phyloP scores from a whole-genome alignment of 140 eudicot species.

The Anethum foeniculum region DNA sequence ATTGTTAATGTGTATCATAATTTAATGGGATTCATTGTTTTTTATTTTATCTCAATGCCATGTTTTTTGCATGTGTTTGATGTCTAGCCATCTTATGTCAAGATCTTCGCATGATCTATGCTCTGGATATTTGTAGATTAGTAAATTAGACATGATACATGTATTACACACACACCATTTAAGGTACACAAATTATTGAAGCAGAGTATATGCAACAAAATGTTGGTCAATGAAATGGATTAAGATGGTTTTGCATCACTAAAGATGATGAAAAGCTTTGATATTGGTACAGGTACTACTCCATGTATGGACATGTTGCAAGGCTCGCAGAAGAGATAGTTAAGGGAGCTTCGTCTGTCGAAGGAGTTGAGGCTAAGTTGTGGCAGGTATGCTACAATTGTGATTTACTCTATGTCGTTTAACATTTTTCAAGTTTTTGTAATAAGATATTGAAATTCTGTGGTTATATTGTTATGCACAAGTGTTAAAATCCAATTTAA shows the following conservation, averaged over 20 bases:
- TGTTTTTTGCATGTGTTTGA: not conserved
- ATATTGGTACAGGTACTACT: slow-evolving; percentile 53
- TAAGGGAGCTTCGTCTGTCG: slow-evolving; percentile 90
- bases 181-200: not conserved
- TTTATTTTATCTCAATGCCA: not conserved
- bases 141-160: not conserved
- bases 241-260: not conserved
- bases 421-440: not conserved
- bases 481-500: not conserved
- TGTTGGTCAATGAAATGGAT: not conserved
- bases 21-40: not conserved
- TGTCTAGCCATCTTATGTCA: not conserved
- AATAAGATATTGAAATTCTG: not conserved
- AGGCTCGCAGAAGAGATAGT: slow-evolving; percentile 72
- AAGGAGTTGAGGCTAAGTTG: slow-evolving; percentile 85
- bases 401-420: not conserved
- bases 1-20: not conserved
- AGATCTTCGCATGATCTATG: not conserved
- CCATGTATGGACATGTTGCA: slow-evolving; percentile 91
- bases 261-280: not conserved
- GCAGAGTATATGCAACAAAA: not conserved
- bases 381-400: slow-evolving; percentile 54
- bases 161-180: not conserved
- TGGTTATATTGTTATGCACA: too few species aligned
- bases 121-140: not conserved